Evolutionary conservation across 2,329 filamentous ascomycete genomes (phyloP).

Genomic region (Thielaviopsis populi): DNA sequence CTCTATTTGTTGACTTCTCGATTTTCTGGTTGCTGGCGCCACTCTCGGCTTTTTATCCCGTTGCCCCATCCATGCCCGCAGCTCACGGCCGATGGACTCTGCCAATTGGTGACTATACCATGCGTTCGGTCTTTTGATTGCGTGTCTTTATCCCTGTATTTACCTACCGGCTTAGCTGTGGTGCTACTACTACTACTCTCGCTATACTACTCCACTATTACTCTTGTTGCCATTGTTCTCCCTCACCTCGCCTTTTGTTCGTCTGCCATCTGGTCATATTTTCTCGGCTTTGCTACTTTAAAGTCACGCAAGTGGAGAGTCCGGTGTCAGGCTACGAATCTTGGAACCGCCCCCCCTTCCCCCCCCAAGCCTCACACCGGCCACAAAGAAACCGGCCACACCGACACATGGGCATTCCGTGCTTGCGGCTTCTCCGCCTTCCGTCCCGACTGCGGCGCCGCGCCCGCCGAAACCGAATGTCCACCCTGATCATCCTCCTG

Average conservation of each 20-base stretch:
- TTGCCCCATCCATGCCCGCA: neutral
- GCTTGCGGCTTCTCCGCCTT: constrained; percentile 36
- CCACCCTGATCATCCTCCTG: constrained; percentile 33
- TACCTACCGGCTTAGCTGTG: neutral
- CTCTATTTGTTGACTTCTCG: neutral
- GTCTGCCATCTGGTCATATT: neutral
- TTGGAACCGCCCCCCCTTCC: neutral
- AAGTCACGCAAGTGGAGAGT: neutral
- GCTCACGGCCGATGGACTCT: neutral
- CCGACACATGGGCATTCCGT: constrained; percentile 21
- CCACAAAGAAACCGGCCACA: neutral
- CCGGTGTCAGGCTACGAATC: neutral
- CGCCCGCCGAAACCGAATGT: constrained; percentile 43
- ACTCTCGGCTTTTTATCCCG: neutral
- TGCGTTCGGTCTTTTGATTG: neutral
- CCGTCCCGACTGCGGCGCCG: constrained; percentile 42
- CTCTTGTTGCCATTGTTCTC: neutral
- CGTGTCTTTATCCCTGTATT: neutral
- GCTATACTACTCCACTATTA: neutral
- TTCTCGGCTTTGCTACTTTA: neutral
- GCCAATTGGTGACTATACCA: neutral
- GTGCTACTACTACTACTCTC: neutral
- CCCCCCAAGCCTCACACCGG: neutral
- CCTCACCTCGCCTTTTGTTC: neutral
- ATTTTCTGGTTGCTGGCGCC: neutral